These are phyloP conservation scores for Diospyros lotus DNA, from an alignment of 148 eudicot species.

Conservation along the genomic window DNA sequence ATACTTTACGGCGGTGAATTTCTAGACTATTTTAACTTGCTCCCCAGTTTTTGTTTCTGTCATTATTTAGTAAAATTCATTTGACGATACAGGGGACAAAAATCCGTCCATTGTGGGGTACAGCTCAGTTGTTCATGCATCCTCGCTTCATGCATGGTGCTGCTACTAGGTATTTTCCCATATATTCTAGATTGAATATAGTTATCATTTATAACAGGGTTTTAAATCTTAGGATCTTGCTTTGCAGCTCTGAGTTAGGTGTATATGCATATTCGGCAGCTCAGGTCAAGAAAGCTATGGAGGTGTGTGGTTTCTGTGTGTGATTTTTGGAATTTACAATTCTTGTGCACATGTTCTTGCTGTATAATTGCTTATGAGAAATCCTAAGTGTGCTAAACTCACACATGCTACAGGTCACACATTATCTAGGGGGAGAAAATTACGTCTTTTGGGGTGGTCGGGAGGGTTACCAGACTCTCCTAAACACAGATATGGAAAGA, in stretches of 20 bases:
- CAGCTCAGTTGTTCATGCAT: constrained; percentile 90
- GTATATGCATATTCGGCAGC: constrained; percentile 92
- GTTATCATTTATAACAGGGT: background rate
- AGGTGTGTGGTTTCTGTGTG: constrained; percentile 44
- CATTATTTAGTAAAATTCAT: constrained; percentile 8
- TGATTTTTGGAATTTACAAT: constrained; percentile 9
- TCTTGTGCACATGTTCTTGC: background rate
- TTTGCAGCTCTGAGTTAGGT: constrained; percentile 76
- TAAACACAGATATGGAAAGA: constrained; percentile 96
- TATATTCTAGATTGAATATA: background rate
- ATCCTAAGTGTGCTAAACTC: background rate
- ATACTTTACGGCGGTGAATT: background rate
- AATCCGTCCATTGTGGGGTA: constrained; percentile 90
- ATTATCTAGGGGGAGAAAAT: constrained; percentile 94
- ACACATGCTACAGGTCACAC: constrained; percentile 69
- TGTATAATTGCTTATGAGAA: background rate
- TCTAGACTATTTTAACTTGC: background rate
- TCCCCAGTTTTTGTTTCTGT: background rate
- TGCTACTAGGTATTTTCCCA: constrained; percentile 69
- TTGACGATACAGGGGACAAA: constrained; percentile 53
- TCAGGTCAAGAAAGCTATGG: constrained; percentile 98
- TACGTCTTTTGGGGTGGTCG: constrained; percentile 99
- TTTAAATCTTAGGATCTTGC: constrained; percentile 11
- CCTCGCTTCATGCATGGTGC: constrained; percentile 99
- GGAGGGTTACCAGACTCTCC: constrained; percentile 91